Base-by-base conservation (phyloP, 2,329 filamentous ascomycete genomes). In the Talaromyces sp. region DNA sequence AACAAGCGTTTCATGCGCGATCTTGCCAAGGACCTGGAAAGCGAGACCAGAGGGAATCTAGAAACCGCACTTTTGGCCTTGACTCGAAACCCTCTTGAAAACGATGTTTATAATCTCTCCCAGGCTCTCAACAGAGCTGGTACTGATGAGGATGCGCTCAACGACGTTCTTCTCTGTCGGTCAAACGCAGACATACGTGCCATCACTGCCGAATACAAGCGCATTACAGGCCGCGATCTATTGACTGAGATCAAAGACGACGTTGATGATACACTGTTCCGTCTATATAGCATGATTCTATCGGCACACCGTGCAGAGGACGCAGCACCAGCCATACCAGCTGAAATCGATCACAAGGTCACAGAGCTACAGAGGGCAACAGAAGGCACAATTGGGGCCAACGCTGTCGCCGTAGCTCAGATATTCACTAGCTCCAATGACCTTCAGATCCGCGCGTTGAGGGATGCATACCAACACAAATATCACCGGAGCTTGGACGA, bases 111-210 rank as follows among this genome's bases (percentile, higher is more conserved):
- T 68, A 82, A 85, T 57, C 77, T 94, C 9, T 80, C 87, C 68
- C 81, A 88, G 1, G 88, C 91, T 1, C 86, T 96, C 78, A 81
- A 86, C 54, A 92, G 93, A 0, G 72, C 85, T 0, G 94, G 94
- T 8, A 97, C 93, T 0, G 96, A 96, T 68, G 93, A 97, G 71
- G 79, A 80, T 57, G 81, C 94, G 0, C 81, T 99, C 55, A 94
- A 96, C 72, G 93, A 97, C 66, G 83, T 96, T 6, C 81, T 97
- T 1, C 83, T 97, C 3, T 83, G 87, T 8, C 85, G 93, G 41
- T 89, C 87, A 32, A 97, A 97, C 69, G 91, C 92, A 32, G 93
- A 97, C 68, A 80, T 99, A 41, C 83, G 85, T 57, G 91, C 90
- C 41, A 97, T 99, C 80, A 96, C 94, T 77, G 75, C 80, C 53